Evolutionary conservation across 176 grass and related monocot species (phyloP), one percentile per base, ranked within the genome.

Genomic region (Juncus effusus): DNA sequence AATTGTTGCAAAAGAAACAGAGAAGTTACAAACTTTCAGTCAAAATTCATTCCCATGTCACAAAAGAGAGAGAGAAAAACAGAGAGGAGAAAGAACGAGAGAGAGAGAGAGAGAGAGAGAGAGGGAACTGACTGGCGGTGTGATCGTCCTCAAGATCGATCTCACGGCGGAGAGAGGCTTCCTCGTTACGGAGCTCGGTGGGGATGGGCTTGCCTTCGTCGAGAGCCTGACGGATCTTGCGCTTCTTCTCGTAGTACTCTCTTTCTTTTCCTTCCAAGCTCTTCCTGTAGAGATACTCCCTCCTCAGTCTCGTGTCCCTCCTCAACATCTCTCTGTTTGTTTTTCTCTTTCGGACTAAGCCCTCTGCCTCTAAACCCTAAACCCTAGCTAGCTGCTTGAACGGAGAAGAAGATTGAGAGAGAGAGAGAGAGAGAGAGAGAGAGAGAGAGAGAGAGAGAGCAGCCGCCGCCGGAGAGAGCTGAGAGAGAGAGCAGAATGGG

Each of bases 211-310:
- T 93, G 6, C 94, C 85, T 69, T 93, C 94, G 57, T 93, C 80
- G 19, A 99, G 80, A 40, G 83, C 94, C 69, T 93, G 75, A 10
- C 81, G 78, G 63, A 90, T 67, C 75, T 73, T 87, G 14, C 89
- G 83, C 88, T 99, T 93, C 82, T 87, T 99, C 85, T 99, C 89
- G 65, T 82, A 93, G 78, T 80, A 78, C 73, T 73, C 85, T 45
- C 88, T 74, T 49, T 99, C 81, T 58, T 89, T 82, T 40, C 85
- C 89, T 53, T 99, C 78, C 5, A 89, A 63, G 76, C 86, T 87
- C 85, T 93, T 93, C 52, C 73, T 63, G 78, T 93, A 85, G 35
- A 99, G 59, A 76, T 90, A 99, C 52, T 87, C 85, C 54, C 59
- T 78, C 59, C 76, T 77, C 47, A 64, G 10, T 63, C 80, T 61